These are phyloP conservation scores for Aspergillus carbonarius DNA, from an alignment of 2,329 filamentous ascomycete genomes.

Conservation along the genomic window DNA sequence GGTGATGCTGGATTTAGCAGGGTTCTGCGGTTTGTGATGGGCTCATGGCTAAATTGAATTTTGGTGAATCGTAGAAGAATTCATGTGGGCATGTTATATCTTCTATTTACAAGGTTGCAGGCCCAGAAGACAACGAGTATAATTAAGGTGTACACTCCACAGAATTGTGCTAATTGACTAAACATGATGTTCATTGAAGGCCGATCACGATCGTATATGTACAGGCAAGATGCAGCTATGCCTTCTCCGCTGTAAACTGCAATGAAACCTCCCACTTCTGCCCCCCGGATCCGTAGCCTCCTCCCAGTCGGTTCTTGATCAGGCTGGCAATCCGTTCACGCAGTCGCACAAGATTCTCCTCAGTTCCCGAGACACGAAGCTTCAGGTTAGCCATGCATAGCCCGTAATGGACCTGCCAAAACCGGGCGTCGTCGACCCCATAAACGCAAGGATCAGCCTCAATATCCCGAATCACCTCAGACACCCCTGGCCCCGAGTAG, in stretches of 20 bases:
- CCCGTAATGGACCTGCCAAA: constrained; percentile 98
- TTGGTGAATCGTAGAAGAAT: no score
- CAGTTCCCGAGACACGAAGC: constrained; percentile 69
- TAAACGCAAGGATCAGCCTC: constrained; percentile 74
- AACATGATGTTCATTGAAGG: background rate
- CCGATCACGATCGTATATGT: background rate
- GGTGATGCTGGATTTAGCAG: no score
- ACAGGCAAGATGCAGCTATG: constrained; percentile 23
- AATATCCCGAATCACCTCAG: constrained; percentile 79
- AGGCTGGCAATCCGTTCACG: constrained; percentile 73
- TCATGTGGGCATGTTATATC: no score
- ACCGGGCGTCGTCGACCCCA: constrained; percentile 82
- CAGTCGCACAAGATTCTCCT: constrained; percentile 69
- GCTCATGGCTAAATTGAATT: no score
- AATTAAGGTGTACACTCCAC: no score
- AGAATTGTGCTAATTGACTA: background rate
- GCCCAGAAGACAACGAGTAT: no score
- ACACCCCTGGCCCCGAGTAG: constrained; percentile 63
- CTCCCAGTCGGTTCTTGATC: constrained; percentile 81
- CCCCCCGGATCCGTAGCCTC: constrained; percentile 76
- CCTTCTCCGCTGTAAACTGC: constrained; percentile 64
- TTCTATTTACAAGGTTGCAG: no score
- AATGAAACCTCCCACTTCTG: constrained; percentile 92
- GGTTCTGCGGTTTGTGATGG: no score
- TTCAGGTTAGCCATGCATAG: constrained; percentile 94